Evolutionary conservation across 106 monocot species (phyloP), one percentile per base, ranked within the genome.

Genomic region (Posidonia australis): DNA sequence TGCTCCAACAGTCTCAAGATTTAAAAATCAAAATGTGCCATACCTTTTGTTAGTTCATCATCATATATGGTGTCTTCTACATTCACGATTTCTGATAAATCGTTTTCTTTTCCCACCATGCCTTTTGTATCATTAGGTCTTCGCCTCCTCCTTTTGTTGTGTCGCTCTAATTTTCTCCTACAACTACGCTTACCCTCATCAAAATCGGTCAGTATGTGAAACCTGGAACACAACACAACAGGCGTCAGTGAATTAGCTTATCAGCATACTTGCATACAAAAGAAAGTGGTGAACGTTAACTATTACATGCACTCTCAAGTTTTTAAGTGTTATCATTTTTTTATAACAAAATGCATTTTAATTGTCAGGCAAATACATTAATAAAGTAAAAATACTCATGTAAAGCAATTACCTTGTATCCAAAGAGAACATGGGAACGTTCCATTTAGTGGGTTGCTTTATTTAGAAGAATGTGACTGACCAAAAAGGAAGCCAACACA

Each of bases 141-240:
- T 72, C 93, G 79, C 46, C 94, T 63, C 67, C 94, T 67, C 60
- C 94, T 94, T 72, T 75, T 90, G 64, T 94, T 94, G 62, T 94
- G 94, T 30, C 77, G 64, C 67, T 94, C 94, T 76, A 94, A 64
- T 69, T 94, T 94, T 69, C 90, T 82, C 60, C 94, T 89, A 65
- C 94, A 94, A 65, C 94, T 94, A 46, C 94, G 81, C 62, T 94
- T 94, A n/a, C 80, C 94, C 74, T 94, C 84, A 82, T 94, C 94
- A 78, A 94, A 94, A 82, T 94, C 90, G 55, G 71, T 52, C 63
- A 94, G 65, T 67, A 82, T 30, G 72, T 94, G 94, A 63, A 94
- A 94, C 70, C 94, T 94, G 77, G 32, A 58, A 28, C 14, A 28
- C 16, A 26, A 58, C 36, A 7, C 7, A 29, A 3, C 25, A 58